phyloP scores from a whole-genome alignment of 108 stramenopile genomes.

The Hondaea fermentalgiana region DNA sequence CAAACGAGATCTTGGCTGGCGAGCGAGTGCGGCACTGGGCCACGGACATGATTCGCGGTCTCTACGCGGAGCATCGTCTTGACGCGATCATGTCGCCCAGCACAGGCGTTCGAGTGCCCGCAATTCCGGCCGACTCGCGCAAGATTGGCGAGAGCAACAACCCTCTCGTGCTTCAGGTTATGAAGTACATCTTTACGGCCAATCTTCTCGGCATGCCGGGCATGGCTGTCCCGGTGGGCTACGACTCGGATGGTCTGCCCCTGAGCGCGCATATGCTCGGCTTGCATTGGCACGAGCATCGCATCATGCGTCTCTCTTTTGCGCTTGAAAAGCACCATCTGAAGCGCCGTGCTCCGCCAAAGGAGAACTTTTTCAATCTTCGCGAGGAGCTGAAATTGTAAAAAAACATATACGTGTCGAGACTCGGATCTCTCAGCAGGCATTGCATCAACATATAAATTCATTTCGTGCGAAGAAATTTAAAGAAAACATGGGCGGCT shows the following conservation, averaged over 20 bases:
- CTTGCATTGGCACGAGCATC: neutral
- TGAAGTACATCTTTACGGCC: slow-evolving; percentile 24
- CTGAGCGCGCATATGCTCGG: slow-evolving; percentile 20
- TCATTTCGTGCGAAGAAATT: too few relatives aligned
- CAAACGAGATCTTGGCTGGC: slow-evolving; percentile 42
- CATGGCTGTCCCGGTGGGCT: slow-evolving; percentile 22
- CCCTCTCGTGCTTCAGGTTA: neutral
- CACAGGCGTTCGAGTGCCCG: neutral
- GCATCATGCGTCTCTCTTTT: neutral
- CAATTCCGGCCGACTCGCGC: neutral
- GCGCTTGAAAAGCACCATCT: slow-evolving; percentile 6
- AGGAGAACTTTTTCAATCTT: neutral
- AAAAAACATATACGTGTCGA: too few relatives aligned
- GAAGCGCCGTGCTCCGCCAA: neutral
- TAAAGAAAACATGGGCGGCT: neutral
- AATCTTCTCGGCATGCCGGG: slow-evolving; percentile 35
- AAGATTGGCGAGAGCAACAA: slow-evolving; percentile 30
- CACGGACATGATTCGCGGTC: slow-evolving; percentile 20
- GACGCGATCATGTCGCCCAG: slow-evolving; percentile 27
- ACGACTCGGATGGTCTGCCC: slow-evolving; percentile 11
- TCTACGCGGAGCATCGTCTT: slow-evolving; percentile 15
- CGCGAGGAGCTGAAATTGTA: neutral
- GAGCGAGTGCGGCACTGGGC: slow-evolving; percentile 45
- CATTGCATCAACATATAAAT: too few relatives aligned
- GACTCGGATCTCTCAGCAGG: too few relatives aligned